Evolutionary conservation across 768 basidiomycete species (phyloP), one percentile per base, ranked within the genome.

Genomic region (Mycena galopus): DNA sequence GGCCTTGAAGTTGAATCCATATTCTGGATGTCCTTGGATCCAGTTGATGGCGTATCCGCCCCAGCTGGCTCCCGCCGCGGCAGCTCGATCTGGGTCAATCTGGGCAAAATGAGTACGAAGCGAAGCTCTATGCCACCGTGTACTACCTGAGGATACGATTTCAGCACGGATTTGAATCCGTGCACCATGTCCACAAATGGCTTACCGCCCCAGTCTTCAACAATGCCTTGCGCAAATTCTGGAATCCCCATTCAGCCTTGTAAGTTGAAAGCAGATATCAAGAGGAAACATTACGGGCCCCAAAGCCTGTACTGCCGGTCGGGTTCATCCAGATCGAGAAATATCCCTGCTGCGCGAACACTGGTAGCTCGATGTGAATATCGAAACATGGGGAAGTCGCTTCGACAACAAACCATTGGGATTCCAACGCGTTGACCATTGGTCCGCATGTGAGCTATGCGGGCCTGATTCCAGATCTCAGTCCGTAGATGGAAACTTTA

Each of bases 21-120:
- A 95, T 76, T 97, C 96, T 12, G 94, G 94, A 78, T 98, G 95
- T 0, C 96, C 96, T 82, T 97, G 94, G 65, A 98, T 96, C 95
- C 95, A 98, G 80, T 96, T 95, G 84, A 96, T 92, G 17, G 95
- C 94, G 80, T 94, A 96, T 72, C 95, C 96, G 39, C 95, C 95
- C 86, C 93, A 96, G 69, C 92, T 92, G 7, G 91, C 94, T 4
- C 96, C 96, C 55, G 94, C 92, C 53, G 92, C 92, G 12, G 92
- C 93, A 11, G 92, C 88, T 23, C 92, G 86, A 62, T 91, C 89
- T 10, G 88, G 76, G 79, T 95, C 90, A 73, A 94, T 89, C 93
- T 94, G 70, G 42, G 6, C 14, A 47, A 3, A 14, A 14, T 71
- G 11, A 70, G 19, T 68, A 16, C 16, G 9, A 33, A 59, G 33